Evolutionary conservation across 2,329 filamentous ascomycete species (phyloP).

Genomic region (Aurifilum marmelostoma): DNA sequence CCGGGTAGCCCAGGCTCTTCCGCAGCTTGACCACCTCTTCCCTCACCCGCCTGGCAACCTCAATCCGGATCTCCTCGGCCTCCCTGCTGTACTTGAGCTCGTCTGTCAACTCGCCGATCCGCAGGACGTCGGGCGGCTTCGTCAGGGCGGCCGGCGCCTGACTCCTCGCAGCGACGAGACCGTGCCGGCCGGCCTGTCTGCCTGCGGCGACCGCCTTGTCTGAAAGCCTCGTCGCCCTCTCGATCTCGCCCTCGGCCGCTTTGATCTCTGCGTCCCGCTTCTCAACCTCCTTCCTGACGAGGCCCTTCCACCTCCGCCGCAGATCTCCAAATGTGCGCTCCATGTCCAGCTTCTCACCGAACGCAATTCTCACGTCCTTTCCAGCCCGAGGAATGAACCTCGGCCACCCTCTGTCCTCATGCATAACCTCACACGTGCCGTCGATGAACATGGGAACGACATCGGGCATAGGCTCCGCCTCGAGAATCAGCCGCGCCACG

Average conservation of each 20-base stretch:
- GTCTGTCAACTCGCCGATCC: constrained; percentile 63
- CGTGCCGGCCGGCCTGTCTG: constrained; percentile 23
- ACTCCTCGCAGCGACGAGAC: constrained; percentile 18
- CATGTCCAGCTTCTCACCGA: constrained; percentile 77
- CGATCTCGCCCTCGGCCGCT: constrained; percentile 16
- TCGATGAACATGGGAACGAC: constrained; percentile 95
- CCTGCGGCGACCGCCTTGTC: constrained; percentile 15
- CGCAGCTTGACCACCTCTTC: constrained; percentile 81
- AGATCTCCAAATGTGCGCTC: constrained; percentile 79
- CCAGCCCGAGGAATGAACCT: constrained; percentile 78
- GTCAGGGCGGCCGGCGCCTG: constrained; percentile 30
- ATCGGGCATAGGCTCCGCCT: constrained; percentile 83
- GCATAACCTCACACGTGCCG: constrained; percentile 86
- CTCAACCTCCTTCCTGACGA: constrained; percentile 61
- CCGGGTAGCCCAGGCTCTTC: constrained; percentile 70
- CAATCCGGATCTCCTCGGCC: constrained; percentile 74
- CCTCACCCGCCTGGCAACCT: constrained; percentile 78
- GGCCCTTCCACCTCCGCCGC: constrained; percentile 71
- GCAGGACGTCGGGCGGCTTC: constrained; percentile 29
- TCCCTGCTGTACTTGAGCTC: constrained; percentile 72
- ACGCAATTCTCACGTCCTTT: constrained; percentile 71
- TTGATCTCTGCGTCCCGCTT: constrained; percentile 40
- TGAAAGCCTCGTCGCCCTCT: neutral
- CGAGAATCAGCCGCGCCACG: constrained; percentile 85
- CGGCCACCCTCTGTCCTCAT: constrained; percentile 78